Evolutionary conservation across 345 rosid species (phyloP), one percentile per base, ranked within the genome.

Genomic region (Gossypium anomalum): DNA sequence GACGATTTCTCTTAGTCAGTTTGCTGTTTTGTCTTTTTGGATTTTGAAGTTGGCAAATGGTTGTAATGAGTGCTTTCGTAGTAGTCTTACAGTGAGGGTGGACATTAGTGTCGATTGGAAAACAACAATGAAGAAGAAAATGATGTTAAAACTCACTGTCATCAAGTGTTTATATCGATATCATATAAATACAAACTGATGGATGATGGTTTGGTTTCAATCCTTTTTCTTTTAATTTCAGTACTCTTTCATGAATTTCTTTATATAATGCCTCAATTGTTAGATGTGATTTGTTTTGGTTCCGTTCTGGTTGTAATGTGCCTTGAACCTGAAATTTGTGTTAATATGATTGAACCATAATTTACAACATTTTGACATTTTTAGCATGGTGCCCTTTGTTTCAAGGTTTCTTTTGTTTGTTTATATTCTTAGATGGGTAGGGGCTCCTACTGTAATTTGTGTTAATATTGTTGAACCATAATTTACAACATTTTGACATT

Each of bases 311-410:
- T 44, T 62, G 20, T 7, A 16, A 29, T 13, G 2, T 29, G 7
- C 62, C 59, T 1, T 56, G 29, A 27, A 22, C 22, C 14, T 16
- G 48, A 34, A 62, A 17, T 56, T 53, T 34, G 4, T 23, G 2
- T 25, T 23, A 23, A 47, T 12, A 20, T 19, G 34, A 25, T 19
- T 8, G 53, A 45, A 20, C 23, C 22, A 25, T 58, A 34, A 34
- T 43, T 53, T 2, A 25, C 52, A 74, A 69, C 61, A 51, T 41
- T 65, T 41, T 65, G 69, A 49, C 68, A n/a, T 64, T 11, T 22
- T 76, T 15, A 62, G 9, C 57, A 14, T 34, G n/a, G 27, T 11
- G 3, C 17, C 2, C 62, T 5, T 20, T 25, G 22, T 53, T 27
- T 55, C 12, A 1, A 34, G 51, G 74, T 49, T 72, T 34, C 22